Percentiles rank a stretch among this genome's conserved stretches.
Conservation (phyloP, 495 filamentous ascomycete genomes). For the Parathielavia hyrcaniae region DNA sequence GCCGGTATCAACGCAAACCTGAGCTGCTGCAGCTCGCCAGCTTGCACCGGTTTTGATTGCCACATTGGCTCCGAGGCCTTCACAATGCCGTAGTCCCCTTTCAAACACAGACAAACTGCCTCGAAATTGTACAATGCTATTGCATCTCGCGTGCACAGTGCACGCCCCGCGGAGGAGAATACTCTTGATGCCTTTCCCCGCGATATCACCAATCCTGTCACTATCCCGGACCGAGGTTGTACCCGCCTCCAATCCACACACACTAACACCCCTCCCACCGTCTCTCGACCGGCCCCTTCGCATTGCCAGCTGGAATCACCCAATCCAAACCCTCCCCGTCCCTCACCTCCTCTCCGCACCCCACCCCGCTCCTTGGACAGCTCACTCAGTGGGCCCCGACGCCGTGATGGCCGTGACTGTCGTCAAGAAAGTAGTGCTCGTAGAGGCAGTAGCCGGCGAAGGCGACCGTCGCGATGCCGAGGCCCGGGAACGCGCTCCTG, state of each 20-base stretch:
- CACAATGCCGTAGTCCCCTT: background rate
- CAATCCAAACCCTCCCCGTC: background rate
- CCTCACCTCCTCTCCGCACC: background rate
- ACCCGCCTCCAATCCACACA: too few relatives aligned
- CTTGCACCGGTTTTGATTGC: background rate
- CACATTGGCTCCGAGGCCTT: too few relatives aligned
- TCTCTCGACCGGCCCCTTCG: too few relatives aligned
- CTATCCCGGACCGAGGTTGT: background rate
- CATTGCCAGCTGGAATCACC: too few relatives aligned
- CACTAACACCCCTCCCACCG: too few relatives aligned
- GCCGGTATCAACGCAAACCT: too few relatives aligned
- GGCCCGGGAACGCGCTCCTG: slow-evolving; percentile 73
- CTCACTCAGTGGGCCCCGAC: slow-evolving; percentile 35
- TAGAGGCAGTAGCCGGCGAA: slow-evolving; percentile 84
- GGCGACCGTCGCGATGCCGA: slow-evolving; percentile 85
- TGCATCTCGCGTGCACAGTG: background rate
- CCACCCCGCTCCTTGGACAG: background rate
- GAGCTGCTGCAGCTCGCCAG: too few relatives aligned
- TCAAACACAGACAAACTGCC: background rate
- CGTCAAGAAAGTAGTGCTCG: slow-evolving; percentile 75
- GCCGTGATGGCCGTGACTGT: slow-evolving; percentile 59
- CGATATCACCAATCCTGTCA: background rate
- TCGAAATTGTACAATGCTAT: slow-evolving; percentile 14
- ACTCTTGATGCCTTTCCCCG: background rate
- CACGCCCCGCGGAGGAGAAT: background rate